A percentile compares a stretch with the other conserved stretches of the same genome.
Conservation (phyloP, 2,329 filamentous ascomycete genomes). For the Nigrograna mackinnonii region DNA sequence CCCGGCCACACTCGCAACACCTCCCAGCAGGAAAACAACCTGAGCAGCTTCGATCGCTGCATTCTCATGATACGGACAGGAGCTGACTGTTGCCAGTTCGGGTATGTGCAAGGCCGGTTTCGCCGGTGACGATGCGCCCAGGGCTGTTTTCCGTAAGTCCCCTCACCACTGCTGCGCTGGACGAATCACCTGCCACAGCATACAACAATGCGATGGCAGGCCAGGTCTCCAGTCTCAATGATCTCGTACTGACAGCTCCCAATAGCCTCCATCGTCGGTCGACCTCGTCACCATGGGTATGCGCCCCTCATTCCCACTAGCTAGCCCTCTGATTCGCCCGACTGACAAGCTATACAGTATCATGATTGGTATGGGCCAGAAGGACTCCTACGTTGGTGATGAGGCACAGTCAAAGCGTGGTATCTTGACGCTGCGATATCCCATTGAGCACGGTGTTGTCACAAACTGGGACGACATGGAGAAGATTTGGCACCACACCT, state of each 20-base stretch:
- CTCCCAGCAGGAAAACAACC: conserved; percentile 22
- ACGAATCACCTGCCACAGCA: conserved; percentile 4
- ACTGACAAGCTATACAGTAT: conserved; percentile 69
- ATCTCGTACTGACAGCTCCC: conserved; percentile 28
- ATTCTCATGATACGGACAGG: conserved; percentile 24
- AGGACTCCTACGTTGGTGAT: conserved; percentile 99
- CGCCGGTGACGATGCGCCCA: conserved; percentile 99
- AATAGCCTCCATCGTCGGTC: conserved; percentile 96
- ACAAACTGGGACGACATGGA: conserved; percentile 99
- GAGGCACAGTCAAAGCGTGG: conserved; percentile 99
- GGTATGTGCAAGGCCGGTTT: conserved; percentile 99
- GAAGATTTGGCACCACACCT: conserved; percentile 99
- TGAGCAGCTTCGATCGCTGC: conserved; percentile 24
- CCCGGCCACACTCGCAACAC: conserved; percentile 23
- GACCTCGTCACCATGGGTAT: conserved; percentile 99
- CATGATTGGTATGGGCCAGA: conserved; percentile 99
- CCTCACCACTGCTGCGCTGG: conserved; percentile 27
- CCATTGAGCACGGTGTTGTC: conserved; percentile 99
- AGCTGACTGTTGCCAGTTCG: conserved; percentile 69
- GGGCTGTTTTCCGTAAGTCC: conserved; percentile 99
- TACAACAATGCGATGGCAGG: not conserved
- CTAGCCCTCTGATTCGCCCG: conserved; percentile 19
- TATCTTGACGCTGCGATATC: conserved; percentile 99
- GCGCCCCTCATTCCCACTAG: conserved; percentile 40
- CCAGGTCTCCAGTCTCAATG: conserved; percentile 3